Base-by-base conservation (phyloP, 768 basidiomycete species). In the Mycena alexandri region DNA sequence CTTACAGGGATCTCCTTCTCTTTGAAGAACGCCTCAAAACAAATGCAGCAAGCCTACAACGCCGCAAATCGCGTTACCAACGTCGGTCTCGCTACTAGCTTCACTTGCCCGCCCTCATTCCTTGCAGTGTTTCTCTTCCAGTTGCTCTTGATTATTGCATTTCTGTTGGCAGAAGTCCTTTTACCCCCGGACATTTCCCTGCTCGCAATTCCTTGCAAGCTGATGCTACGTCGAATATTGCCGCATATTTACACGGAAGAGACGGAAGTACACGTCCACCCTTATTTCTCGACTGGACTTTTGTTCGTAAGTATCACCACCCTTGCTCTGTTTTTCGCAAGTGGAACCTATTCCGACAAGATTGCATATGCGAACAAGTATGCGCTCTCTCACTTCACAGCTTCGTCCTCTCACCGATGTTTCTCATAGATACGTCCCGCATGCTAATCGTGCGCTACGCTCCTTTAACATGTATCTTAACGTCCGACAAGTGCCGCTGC, bases 401-500 rank as follows among this genome's bases (percentile, higher is more conserved):
- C 61, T 72, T 63, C 63, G 54, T 38, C 11, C 29, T 29, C 29
- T 29, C 29, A 29, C 9, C 14, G 38, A 48, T 12, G 4, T 14
- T 6, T 17, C 36, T 47, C 21, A 63, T 76, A 98, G 97, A 81
- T 99, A 98, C 75, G 94, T 99, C 33, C 95, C 95, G 2, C 96
- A 98, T 72, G 95, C 96, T 10, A 99, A 99, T 78, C 88, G 91
- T 51, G 90, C 96, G 0, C 84, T 99, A 16, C 89, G 97, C 17
- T 93, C 91, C n/a, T 92, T 98, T 78, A 99, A 99, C 78, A 96
- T 99, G 90, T 94, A 94, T 74, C 86, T 99, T 72, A 99, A 99
- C 81, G 93, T 97, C 73, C 92, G 96, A 44, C 88, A 89, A 71
- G 91, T 90, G 2, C 88, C 94, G 0, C 80, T 93, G 17, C 85